These are phyloP conservation scores for Acidomyces sp. DNA, from an alignment of 495 filamentous ascomycete genomes.

Conservation along the genomic window DNA sequence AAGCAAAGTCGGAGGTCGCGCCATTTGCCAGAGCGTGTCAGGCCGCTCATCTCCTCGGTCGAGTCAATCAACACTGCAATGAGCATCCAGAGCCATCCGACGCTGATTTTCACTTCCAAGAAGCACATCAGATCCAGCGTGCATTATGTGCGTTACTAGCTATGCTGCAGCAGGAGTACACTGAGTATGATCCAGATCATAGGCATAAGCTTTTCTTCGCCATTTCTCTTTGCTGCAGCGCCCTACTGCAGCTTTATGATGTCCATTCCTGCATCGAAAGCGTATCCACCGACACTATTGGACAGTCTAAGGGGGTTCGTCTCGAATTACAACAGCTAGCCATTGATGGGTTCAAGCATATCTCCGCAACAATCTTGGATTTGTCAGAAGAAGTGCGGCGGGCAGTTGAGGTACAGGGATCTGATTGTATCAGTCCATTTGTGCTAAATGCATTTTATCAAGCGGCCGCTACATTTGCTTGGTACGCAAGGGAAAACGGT, in stretches of 20 bases:
- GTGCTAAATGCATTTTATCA: background rate
- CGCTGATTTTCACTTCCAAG: conserved; percentile 12
- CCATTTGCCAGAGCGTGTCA: conserved; percentile 13
- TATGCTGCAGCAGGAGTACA: background rate
- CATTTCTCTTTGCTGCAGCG: conserved; percentile 7
- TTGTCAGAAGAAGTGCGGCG: conserved; percentile 5
- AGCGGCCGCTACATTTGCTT: background rate
- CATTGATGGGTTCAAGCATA: conserved; percentile 21
- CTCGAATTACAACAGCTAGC: conserved; percentile 12
- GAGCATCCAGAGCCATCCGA: conserved; percentile 1
- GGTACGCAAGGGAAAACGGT: conserved; percentile 2
- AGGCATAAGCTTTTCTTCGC: conserved; percentile 7
- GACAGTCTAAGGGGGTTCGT: conserved; percentile 11
- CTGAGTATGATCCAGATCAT: background rate
- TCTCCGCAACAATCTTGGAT: conserved; percentile 17
- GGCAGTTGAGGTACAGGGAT: background rate
- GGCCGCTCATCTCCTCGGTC: conserved; percentile 10
- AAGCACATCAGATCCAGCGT: conserved; percentile 8
- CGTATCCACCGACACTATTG: conserved; percentile 1
- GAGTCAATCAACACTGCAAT: conserved; percentile 3
- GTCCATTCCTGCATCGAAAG: conserved; percentile 5
- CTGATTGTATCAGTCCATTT: background rate
- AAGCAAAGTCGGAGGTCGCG: background rate
- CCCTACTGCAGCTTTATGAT: conserved; percentile 8
- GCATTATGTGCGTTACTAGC: conserved; percentile 4